Percentiles rank a stretch among this genome's conserved stretches.
These are phyloP conservation scores for Termitomyces sp. DNA, from an alignment of 768 basidiomycete species.

Conservation along the genomic window DNA sequence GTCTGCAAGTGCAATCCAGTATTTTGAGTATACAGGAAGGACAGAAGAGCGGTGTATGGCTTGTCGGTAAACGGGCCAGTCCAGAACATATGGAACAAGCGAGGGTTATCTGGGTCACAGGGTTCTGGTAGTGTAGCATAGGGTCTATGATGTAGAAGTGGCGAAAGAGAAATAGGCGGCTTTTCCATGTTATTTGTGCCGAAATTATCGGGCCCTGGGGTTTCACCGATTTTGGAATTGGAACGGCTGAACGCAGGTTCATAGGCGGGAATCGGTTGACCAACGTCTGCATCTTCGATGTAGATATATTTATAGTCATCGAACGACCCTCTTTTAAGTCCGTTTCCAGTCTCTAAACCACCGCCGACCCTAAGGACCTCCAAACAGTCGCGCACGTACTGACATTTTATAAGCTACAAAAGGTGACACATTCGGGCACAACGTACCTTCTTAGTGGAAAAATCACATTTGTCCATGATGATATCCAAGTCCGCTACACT, in stretches of 20 bases:
- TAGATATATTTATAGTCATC: conserved; percentile 90
- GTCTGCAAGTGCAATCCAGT: conserved; percentile 69
- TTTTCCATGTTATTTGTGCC: conserved; percentile 58
- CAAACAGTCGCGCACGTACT: conserved; percentile 98
- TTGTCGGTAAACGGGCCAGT: conserved; percentile 98
- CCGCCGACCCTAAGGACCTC: conserved; percentile 91
- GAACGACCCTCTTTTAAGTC: conserved; percentile 67
- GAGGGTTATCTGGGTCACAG: conserved; percentile 83
- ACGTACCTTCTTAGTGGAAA: conserved; percentile 67
- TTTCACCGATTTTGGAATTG: conserved; percentile 33
- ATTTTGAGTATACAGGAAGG: conserved; percentile 96
- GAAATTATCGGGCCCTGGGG: conserved; percentile 52
- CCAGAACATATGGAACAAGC: conserved; percentile 99
- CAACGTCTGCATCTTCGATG: conserved; percentile 46
- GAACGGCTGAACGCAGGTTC: conserved; percentile 3
- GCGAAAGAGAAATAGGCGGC: conserved; percentile 40
- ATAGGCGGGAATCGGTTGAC: conserved; percentile 14
- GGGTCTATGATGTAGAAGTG: conserved; percentile 47
- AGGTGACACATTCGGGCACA: background rate
- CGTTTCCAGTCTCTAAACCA: conserved; percentile 78
- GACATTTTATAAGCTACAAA: conserved; percentile 11
- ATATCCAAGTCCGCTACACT: conserved; percentile 86
- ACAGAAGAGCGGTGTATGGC: conserved; percentile 91
- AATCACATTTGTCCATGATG: conserved; percentile 92
- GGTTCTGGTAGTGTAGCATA: conserved; percentile 50